Evolutionary conservation across 441 rosid genomes (phyloP), one percentile per base, ranked within the genome.

Genomic region (Kokia cookei): DNA sequence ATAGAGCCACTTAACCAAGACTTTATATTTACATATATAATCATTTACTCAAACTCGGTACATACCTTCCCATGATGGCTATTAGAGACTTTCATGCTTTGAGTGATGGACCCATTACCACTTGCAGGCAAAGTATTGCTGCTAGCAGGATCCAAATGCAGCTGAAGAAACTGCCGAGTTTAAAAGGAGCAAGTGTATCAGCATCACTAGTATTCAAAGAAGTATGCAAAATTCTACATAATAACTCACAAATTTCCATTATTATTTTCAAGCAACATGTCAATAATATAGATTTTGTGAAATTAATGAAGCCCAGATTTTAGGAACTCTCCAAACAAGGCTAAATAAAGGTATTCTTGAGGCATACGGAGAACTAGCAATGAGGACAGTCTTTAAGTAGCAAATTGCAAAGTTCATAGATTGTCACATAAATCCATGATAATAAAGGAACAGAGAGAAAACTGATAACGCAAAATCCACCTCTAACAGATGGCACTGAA

Each of bases 41-140:
- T 40, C 3, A 27, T 48, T 27, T 8, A 27, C 43, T 64, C 51
- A 43, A 65, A 65, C 12, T 78, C 19, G 43, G 60, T 53, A 55
- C 17, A 62, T 87, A 96, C 99, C 98, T 92, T 96, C 77, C 98
- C 98, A 9, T 96, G 96, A 82, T 92, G 99, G 84, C 88, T 94
- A 86, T 96, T 94, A 47, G 92, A 88, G 64, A 96, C 93, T 78
- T 78, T 87, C 82, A 94, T 84, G 65, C 55, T 87, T 81, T 94
- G 99, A 15, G 82, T 86, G 69, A 94, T 81, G 72, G 83, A 84
- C 63, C 90, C 93, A 65, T 73, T 82, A 78, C 89, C 88, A 59
- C 85, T 86, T 14, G 89, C 92, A 43, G 87, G 90, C 53, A 96
- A 87, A 53, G 83, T 87, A 72, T 82, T 91, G 88, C 96, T 50